phyloP scores from a whole-genome alignment of 306 rosid genomes.

The Vigna nakashimae region DNA sequence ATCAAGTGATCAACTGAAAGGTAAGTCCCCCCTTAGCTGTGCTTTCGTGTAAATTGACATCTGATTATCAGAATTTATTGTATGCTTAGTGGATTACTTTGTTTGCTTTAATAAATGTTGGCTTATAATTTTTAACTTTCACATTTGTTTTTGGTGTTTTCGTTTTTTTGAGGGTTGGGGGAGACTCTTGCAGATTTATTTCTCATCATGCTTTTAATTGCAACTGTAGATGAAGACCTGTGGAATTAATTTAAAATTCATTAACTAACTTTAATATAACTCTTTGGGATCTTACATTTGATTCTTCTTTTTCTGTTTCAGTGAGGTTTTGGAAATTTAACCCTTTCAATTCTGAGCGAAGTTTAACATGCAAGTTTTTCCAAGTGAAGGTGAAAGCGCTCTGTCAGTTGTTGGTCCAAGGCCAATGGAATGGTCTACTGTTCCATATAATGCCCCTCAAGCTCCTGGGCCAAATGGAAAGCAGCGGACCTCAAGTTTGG shows the following conservation, averaged over 20 bases:
- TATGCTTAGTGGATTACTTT: not conserved
- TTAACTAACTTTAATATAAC: not conserved
- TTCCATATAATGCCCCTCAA: slow-evolving; percentile 67
- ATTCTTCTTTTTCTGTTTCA: slow-evolving; percentile 43
- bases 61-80: slow-evolving; percentile 21
- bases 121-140: not conserved
- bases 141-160: not conserved
- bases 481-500: slow-evolving; percentile 83
- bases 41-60: slow-evolving; percentile 1
- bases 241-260: not conserved
- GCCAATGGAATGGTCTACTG: slow-evolving; percentile 93
- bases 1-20: not conserved
- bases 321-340: slow-evolving; percentile 9
- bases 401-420: slow-evolving; percentile 77
- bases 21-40: not conserved
- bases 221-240: not conserved
- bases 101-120: slow-evolving; percentile 1
- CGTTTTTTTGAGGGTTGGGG: not conserved
- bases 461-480: slow-evolving; percentile 76
- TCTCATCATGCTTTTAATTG: not conserved
- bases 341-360: slow-evolving; percentile 38
- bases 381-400: slow-evolving; percentile 70
- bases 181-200: not conserved
- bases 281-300: slow-evolving; percentile 30
- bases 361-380: slow-evolving; percentile 71